phyloP scores from a whole-genome alignment of 1,284 basidiomycete species.

The Clitocybe nebularis region DNA sequence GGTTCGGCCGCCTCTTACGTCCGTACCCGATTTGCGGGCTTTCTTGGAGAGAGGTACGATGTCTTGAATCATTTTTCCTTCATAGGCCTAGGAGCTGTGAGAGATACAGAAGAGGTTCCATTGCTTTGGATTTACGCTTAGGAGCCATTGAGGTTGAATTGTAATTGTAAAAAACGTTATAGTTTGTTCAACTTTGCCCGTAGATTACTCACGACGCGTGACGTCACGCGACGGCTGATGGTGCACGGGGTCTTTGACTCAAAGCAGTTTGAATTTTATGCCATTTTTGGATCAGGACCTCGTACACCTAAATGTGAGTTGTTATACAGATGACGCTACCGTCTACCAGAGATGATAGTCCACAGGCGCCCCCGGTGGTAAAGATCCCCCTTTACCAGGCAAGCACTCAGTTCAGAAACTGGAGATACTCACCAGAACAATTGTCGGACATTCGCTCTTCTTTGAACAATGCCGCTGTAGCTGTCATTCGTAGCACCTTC shows the following conservation, averaged over 20 bases:
- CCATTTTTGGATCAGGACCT: too few relatives aligned
- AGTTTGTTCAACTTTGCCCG: not conserved
- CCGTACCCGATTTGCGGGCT: conserved; percentile 16
- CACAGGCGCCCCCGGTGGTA: too few relatives aligned
- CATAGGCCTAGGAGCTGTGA: conserved; percentile 4
- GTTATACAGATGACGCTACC: too few relatives aligned
- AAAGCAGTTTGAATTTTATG: too few relatives aligned
- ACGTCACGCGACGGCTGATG: conserved; percentile 13
- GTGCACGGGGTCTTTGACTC: too few relatives aligned
- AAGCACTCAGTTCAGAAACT: conserved; percentile 84
- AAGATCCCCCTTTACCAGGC: conserved; percentile 75
- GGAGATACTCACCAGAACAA: conserved; percentile 76
- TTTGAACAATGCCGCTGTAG: conserved; percentile 73
- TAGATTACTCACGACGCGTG: too few relatives aligned
- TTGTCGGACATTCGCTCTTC: conserved; percentile 56
- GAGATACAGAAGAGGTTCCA: conserved; percentile 14
- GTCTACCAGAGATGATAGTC: too few relatives aligned
- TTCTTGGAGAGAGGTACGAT: conserved; percentile 20
- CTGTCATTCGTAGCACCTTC: conserved; percentile 70
- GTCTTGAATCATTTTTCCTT: conserved; percentile 8
- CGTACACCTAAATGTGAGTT: too few relatives aligned
- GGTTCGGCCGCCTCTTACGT: conserved; percentile 7
- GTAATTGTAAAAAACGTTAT: conserved; percentile 6
- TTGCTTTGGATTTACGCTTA: conserved; percentile 27
- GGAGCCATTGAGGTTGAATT: conserved; percentile 17